Evolutionary conservation across 202 grass and related monocot genomes (phyloP).

Genomic region (Miscanthus sacchariflorus): DNA sequence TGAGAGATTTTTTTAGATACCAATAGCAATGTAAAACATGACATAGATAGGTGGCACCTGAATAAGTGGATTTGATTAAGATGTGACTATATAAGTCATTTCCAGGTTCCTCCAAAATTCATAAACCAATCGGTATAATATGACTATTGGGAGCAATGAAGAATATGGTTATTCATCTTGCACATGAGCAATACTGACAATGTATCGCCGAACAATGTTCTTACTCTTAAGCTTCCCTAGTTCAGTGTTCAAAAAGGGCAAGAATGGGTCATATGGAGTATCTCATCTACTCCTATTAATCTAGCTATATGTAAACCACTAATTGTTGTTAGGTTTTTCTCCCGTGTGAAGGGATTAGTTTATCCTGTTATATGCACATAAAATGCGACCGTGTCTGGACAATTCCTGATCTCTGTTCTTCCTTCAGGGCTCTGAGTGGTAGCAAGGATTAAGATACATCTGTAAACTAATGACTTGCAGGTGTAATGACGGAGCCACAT

Average conservation of each 20-base stretch:
- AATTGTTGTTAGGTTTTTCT: not conserved
- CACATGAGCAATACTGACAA: not conserved
- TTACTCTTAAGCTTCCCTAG: not conserved
- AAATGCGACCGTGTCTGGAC: not conserved
- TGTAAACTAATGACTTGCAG: not conserved
- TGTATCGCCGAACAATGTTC: not conserved
- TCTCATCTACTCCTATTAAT: conserved; percentile 24
- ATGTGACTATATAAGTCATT: not conserved
- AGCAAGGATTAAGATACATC: conserved; percentile 2
- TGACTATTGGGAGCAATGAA: conserved; percentile 8
- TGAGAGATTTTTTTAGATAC: not conserved
- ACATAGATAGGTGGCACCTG: not conserved
- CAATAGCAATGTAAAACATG: not conserved
- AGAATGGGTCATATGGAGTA: not conserved
- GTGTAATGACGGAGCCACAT: not conserved
- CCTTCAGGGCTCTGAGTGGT: not conserved
- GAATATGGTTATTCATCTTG: not conserved
- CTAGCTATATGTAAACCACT: not conserved
- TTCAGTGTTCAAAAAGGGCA: not conserved
- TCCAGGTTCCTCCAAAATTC: conserved; percentile 12
- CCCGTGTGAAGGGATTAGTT: not conserved
- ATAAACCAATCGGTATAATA: not conserved
- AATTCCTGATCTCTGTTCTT: not conserved
- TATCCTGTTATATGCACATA: not conserved
- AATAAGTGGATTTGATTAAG: conserved; percentile 26